phyloP scores from a whole-genome alignment of 164 flowering plant genomes.

The Piper longum region DNA sequence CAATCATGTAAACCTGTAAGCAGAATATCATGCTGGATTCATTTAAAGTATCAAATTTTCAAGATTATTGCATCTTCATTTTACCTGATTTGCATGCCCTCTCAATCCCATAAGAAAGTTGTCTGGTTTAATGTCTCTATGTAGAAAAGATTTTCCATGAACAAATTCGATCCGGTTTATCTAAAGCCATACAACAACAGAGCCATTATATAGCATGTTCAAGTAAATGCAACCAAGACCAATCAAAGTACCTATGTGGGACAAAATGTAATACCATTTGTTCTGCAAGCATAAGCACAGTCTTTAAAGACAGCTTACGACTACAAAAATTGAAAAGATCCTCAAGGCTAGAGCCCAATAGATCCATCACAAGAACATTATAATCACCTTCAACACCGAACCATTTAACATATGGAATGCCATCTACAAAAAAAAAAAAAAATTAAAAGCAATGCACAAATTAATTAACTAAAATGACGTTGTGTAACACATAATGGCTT shows the following conservation, averaged over 20 bases:
- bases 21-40: conserved; percentile 2
- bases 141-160: conserved; percentile 67
- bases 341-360: conserved; percentile 89
- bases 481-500: no score
- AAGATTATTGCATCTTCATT: neutral
- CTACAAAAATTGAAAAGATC: conserved; percentile 89
- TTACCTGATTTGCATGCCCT: conserved; percentile 80
- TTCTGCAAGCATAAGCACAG: conserved; percentile 93
- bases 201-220: neutral
- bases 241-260: neutral
- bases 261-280: conserved; percentile 46
- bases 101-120: conserved; percentile 88
- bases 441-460: neutral
- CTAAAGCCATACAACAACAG: conserved; percentile 15
- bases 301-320: conserved; percentile 68
- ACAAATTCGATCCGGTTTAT: conserved; percentile 81
- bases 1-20: conserved; percentile 40
- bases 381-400: conserved; percentile 91
- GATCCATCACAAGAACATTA: conserved; percentile 86
- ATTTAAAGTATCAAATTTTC: neutral
- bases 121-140: conserved; percentile 84
- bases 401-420: conserved; percentile 86
- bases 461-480: neutral
- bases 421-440: conserved; percentile 33
- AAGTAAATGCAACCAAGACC: neutral